Evolutionary conservation across 208 protist species (phyloP).

Genomic region (Phytomonas sp.): DNA sequence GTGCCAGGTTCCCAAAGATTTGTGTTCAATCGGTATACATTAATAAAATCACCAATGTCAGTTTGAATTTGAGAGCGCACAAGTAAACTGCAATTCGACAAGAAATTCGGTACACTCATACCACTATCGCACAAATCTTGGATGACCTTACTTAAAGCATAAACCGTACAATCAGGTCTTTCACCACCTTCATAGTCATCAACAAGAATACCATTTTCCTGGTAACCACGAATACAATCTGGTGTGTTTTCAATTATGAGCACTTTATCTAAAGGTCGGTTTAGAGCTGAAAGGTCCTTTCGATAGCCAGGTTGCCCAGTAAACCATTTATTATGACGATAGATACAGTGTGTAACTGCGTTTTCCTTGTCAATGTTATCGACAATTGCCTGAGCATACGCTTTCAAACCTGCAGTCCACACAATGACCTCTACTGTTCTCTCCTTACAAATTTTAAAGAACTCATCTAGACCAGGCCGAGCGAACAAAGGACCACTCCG

Average conservation of each 20-base stretch:
- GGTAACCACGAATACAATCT: conserved; percentile 88
- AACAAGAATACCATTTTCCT: conserved; percentile 89
- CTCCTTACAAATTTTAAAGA: conserved; percentile 82
- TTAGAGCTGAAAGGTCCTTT: conserved; percentile 84
- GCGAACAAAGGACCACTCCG: conserved; percentile 82
- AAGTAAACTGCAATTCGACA: conserved; percentile 65
- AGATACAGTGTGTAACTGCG: conserved; percentile 87
- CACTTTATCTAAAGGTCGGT: conserved; percentile 77
- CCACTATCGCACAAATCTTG: conserved; percentile 60
- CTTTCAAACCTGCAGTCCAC: conserved; percentile 87
- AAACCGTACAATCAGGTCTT: conserved; percentile 80
- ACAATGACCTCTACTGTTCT: conserved; percentile 85
- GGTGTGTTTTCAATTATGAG: conserved; percentile 92
- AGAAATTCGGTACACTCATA: conserved; percentile 85
- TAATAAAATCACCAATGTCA: conserved; percentile 87
- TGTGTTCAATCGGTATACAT: conserved; percentile 79
- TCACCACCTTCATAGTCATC: conserved; percentile 90
- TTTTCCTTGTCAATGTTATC: conserved; percentile 85
- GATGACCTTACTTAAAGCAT: conserved; percentile 74
- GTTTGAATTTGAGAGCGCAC: conserved; percentile 73
- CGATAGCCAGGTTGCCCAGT: conserved; percentile 87
- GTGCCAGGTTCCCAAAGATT: conserved; percentile 66
- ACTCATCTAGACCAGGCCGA: conserved; percentile 80
- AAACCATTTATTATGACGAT: conserved; percentile 92
- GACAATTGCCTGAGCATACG: conserved; percentile 90